Percentiles rank a stretch among this genome's conserved stretches.
Evolutionary conservation across 345 rosid species (phyloP).

Genomic region (Geranium rotundifolium): DNA sequence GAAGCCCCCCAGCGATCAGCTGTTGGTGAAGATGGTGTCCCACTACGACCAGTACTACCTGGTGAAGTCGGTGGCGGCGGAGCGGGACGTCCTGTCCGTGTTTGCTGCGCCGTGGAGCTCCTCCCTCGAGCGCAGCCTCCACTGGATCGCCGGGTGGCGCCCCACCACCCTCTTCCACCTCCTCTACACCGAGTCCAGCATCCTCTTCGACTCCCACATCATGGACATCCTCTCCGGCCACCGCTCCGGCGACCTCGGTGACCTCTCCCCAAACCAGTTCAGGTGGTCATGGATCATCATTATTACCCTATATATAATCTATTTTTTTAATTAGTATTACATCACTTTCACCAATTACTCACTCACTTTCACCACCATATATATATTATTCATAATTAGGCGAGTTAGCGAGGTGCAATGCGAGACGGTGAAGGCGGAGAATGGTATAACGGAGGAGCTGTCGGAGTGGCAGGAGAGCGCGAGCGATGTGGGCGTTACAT

Average conservation of each 20-base stretch:
- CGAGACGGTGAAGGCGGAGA: slow-evolving; percentile 81
- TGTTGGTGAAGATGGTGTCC: slow-evolving; percentile 34
- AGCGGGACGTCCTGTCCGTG: slow-evolving; percentile 39
- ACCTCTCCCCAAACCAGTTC: slow-evolving; percentile 68
- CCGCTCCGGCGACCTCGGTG: slow-evolving; percentile 70
- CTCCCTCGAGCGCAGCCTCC: slow-evolving; percentile 68
- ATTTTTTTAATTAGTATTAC: no score
- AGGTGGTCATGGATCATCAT: no score
- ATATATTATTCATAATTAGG: slow-evolving; percentile 33
- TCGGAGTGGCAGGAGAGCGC: slow-evolving; percentile 75
- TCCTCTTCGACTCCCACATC: slow-evolving; percentile 61
- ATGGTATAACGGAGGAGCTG: slow-evolving; percentile 51
- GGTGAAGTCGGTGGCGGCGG: slow-evolving; percentile 33
- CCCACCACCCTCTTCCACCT: slow-evolving; percentile 77
- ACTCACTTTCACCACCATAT: no score
- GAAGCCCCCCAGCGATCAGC: slow-evolving; percentile 20
- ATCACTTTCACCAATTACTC: no score
- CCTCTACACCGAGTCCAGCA: slow-evolving; percentile 70
- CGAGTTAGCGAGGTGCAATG: slow-evolving; percentile 80
- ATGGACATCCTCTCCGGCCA: slow-evolving; percentile 60
- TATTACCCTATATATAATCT: no score
- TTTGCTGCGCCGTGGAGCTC: slow-evolving; percentile 71
- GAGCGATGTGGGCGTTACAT: slow-evolving; percentile 24
- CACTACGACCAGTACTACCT: slow-evolving; percentile 50
- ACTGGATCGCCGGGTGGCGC: slow-evolving; percentile 76